A percentile compares a stretch with the other conserved stretches of the same genome.
Conservation (phyloP, 371 early-diverging fungal species). For the Zancudomyces culisetae region DNA sequence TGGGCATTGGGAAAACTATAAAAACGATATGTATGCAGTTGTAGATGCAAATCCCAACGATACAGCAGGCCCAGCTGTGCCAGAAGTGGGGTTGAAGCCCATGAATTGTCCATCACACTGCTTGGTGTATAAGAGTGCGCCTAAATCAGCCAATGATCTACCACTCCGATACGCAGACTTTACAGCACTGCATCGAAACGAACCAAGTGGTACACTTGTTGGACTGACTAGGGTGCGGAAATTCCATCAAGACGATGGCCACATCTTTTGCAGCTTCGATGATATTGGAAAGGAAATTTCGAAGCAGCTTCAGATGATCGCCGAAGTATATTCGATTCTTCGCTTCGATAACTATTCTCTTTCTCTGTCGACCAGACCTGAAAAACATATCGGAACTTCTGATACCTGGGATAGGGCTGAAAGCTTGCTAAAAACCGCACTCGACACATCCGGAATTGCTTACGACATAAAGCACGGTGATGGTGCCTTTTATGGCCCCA, state of each 20-base stretch:
- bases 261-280: slow-evolving; percentile 86
- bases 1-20: slow-evolving; percentile 98
- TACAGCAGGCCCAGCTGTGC: slow-evolving; percentile 24
- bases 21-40: slow-evolving; percentile 96
- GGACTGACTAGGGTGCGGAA: slow-evolving; percentile 97
- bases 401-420: slow-evolving; percentile 88
- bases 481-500: slow-evolving; percentile 99
- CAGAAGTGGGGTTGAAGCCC: slow-evolving; percentile 80
- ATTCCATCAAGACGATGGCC: slow-evolving; percentile 99
- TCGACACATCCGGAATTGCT: slow-evolving; percentile 29
- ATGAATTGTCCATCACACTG: slow-evolving; percentile 99
- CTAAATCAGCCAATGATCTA: slow-evolving; percentile 83
- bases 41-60: slow-evolving; percentile 32
- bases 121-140: slow-evolving; percentile 83
- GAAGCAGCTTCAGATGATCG: slow-evolving; percentile 13
- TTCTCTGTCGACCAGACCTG: slow-evolving; percentile 89
- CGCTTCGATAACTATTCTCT: slow-evolving; percentile 60
- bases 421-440: slow-evolving; percentile 44
- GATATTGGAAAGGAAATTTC: slow-evolving; percentile 36
- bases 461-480: slow-evolving; percentile 95
- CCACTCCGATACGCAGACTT: slow-evolving; percentile 97
- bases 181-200: slow-evolving; percentile 96
- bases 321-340: slow-evolving; percentile 38
- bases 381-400: slow-evolving; percentile 65
- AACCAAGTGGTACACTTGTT: slow-evolving; percentile 87